Conservation (phyloP, 805 yeast species). For the Starmera dryadoides region DNA sequence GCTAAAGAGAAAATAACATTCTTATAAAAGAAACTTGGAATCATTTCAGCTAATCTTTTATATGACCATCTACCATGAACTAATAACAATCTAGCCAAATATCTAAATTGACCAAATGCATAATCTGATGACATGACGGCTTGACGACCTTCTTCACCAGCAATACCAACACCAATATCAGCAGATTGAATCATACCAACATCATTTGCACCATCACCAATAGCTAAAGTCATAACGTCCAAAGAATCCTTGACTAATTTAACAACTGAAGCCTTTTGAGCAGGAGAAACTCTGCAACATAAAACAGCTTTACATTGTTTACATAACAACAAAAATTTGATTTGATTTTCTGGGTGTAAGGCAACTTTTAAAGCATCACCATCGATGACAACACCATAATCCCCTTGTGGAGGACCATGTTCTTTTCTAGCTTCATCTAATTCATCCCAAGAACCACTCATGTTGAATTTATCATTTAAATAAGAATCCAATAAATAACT, state of each 20-base stretch:
- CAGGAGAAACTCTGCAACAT: conserved; percentile 85
- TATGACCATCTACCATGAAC: conserved; percentile 89
- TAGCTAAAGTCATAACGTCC: conserved; percentile 79
- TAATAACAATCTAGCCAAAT: conserved; percentile 53
- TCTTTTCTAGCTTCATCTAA: conserved; percentile 42
- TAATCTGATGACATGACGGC: conserved; percentile 87
- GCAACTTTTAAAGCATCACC: conserved; percentile 69
- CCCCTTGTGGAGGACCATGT: conserved; percentile 63
- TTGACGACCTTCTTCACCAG: conserved; percentile 88
- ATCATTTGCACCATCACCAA: conserved; percentile 87
- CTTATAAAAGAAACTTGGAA: conserved; percentile 74
- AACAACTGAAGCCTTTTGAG: conserved; percentile 82
- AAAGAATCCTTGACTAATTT: conserved; percentile 66
- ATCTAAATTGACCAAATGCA: conserved; percentile 80
- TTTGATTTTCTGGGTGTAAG: conserved; percentile 34
- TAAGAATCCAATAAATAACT: conserved; percentile 44
- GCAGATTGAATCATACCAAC: conserved; percentile 91
- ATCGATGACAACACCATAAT: conserved; percentile 67
- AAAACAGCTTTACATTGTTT: conserved; percentile 77
- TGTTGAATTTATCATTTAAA: conserved; percentile 44
- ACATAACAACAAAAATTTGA: conserved; percentile 63
- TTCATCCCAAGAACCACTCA: conserved; percentile 55
- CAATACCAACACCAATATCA: conserved; percentile 83
- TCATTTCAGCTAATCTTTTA: conserved; percentile 75
- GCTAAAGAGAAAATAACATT: conserved; percentile 71